Conservation (phyloP, 139 green algal genomes). For the Closterium sp. region DNA sequence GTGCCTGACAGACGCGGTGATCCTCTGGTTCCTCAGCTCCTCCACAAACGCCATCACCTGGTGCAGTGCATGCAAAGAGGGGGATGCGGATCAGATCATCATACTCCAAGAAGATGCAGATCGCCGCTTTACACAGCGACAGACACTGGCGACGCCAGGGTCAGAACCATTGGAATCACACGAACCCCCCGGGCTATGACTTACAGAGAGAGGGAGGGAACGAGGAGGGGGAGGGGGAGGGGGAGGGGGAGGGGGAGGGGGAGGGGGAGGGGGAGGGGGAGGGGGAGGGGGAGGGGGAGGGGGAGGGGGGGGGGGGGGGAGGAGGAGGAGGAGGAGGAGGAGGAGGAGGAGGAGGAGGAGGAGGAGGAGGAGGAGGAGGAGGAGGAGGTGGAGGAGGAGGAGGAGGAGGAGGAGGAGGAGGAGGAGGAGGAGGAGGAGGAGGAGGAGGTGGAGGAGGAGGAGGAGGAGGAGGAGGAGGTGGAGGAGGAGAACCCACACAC, state of each 20-base stretch:
- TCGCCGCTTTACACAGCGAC: no score
- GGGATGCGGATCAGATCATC: not conserved
- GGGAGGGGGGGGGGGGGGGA: not conserved
- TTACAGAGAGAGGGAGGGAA: not conserved
- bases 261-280: not conserved
- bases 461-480: not conserved
- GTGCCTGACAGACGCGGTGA: constrained; percentile 42
- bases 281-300: not conserved
- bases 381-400: not conserved
- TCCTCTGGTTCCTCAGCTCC: constrained; percentile 62
- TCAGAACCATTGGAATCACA: no score
- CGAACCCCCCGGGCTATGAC: no score
- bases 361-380: not conserved
- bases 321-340: not conserved
- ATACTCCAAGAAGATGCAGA: no score
- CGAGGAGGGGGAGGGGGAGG: not conserved
- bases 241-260: not conserved
- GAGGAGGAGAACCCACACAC: not conserved
- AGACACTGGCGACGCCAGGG: no score
- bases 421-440: not conserved
- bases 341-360: not conserved
- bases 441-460: not conserved
- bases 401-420: not conserved
- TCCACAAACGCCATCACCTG: constrained; percentile 63
- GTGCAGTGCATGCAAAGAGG: not conserved